phyloP scores from a whole-genome alignment of 441 rosid species.

The Rhodomyrtus psidioides region DNA sequence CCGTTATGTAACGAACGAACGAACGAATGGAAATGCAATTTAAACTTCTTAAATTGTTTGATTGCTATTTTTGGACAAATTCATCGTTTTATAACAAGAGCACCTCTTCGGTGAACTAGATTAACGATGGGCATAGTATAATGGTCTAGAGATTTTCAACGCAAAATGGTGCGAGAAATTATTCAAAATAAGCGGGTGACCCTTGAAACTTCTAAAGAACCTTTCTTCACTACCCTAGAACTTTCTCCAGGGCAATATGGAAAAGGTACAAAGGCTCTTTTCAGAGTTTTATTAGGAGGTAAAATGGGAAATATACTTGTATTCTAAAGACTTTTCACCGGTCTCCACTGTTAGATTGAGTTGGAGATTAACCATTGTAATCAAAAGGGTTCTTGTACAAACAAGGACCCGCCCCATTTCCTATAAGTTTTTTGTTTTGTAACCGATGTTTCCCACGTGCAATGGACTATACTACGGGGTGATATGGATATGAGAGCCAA shows the following conservation, averaged over 20 bases:
- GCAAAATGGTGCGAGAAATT: background rate
- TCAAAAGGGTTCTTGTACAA: too few species aligned
- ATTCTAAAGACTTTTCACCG: too few species aligned
- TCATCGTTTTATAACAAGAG: background rate
- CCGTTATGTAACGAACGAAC: fast-evolving
- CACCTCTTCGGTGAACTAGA: background rate
- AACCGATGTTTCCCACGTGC: too few species aligned
- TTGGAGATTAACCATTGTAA: too few species aligned
- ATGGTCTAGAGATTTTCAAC: background rate
- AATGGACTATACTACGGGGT: too few species aligned
- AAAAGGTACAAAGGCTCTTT: too few species aligned
- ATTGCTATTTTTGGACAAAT: background rate
- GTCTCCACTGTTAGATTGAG: too few species aligned
- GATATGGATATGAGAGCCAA: too few species aligned
- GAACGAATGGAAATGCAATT: background rate
- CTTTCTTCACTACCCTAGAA: background rate
- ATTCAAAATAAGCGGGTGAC: background rate
- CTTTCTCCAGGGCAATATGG: background rate
- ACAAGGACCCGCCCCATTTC: too few species aligned
- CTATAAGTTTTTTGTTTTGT: too few species aligned
- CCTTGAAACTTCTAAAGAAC: background rate
- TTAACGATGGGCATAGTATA: background rate
- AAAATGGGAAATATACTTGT: too few species aligned
- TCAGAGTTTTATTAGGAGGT: too few species aligned
- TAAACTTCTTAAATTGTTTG: background rate